Percentiles rank a stretch among this genome's conserved stretches.
These are phyloP conservation scores for Penicillium coprophilum DNA, from an alignment of 495 filamentous ascomycete species.

Conservation along the genomic window DNA sequence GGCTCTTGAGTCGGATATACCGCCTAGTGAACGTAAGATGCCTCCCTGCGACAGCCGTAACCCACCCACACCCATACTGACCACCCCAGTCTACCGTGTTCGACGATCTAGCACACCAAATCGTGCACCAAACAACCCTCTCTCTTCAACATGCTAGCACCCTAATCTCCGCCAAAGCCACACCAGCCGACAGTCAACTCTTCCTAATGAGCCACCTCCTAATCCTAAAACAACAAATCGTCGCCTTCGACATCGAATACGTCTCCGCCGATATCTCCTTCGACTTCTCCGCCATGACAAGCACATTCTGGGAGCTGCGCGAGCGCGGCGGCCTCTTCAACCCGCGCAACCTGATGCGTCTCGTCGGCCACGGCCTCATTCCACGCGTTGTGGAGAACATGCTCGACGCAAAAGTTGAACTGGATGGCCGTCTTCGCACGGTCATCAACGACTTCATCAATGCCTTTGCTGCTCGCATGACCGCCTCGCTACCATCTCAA, in stretches of 20 bases:
- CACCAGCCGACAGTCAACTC: conserved; percentile 65
- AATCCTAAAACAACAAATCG: conserved; percentile 85
- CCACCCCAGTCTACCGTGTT: conserved; percentile 62
- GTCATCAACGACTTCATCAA: conserved; percentile 80
- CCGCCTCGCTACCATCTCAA: conserved; percentile 46
- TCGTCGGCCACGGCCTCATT: conserved; percentile 59
- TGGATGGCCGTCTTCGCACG: conserved; percentile 73
- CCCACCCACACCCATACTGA: not conserved
- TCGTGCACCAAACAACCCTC: conserved; percentile 69
- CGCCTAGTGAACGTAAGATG: conserved; percentile 66
- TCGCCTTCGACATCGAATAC: conserved; percentile 89
- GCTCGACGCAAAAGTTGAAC: conserved; percentile 76
- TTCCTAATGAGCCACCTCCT: conserved; percentile 92
- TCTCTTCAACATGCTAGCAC: conserved; percentile 58
- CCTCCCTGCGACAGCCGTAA: not conserved
- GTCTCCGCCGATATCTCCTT: conserved; percentile 71
- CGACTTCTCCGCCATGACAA: conserved; percentile 78
- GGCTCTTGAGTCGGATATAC: conserved; percentile 81
- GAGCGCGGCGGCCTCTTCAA: conserved; percentile 70
- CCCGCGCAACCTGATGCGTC: conserved; percentile 56
- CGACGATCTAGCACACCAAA: conserved; percentile 74
- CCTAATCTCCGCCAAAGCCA: conserved; percentile 55
- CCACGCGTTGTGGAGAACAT: conserved; percentile 65
- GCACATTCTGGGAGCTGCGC: conserved; percentile 73
- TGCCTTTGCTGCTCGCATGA: conserved; percentile 56